Conservation (phyloP, 2,329 filamentous ascomycete species). For the Diaporthe sp. region DNA sequence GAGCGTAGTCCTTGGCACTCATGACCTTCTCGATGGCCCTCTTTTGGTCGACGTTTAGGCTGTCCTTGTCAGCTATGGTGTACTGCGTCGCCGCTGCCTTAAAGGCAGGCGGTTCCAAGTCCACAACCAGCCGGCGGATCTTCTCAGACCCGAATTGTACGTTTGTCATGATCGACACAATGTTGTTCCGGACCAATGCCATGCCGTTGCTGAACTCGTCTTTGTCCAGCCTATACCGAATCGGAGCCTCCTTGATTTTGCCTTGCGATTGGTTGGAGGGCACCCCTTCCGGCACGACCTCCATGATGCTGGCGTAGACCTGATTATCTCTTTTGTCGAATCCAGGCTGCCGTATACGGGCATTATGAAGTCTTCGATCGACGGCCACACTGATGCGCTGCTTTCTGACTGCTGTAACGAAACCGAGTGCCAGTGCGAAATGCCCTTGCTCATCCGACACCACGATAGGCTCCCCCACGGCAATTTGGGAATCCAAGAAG, state of each 20-base stretch:
- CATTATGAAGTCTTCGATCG: conserved; percentile 89
- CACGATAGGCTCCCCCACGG: conserved; percentile 91
- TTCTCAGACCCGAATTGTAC: conserved; percentile 78
- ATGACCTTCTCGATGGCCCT: conserved; percentile 94
- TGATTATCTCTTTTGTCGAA: conserved; percentile 87
- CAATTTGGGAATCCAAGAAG: conserved; percentile 91
- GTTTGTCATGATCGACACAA: conserved; percentile 92
- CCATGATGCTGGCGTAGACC: conserved; percentile 92
- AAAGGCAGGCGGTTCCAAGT: conserved; percentile 81
- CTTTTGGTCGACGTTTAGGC: conserved; percentile 89
- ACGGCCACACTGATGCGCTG: conserved; percentile 88
- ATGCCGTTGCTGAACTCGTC: conserved; percentile 99
- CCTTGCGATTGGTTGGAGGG: conserved; percentile 64
- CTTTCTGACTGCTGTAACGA: conserved; percentile 82
- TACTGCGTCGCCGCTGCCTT: conserved; percentile 75
- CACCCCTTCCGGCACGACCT: conserved; percentile 74
- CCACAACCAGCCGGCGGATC: conserved; percentile 84
- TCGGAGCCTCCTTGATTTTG: conserved; percentile 66
- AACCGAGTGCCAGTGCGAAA: conserved; percentile 94
- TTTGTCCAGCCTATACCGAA: conserved; percentile 90
- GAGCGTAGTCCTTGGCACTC: conserved; percentile 92
- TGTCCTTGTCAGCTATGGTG: conserved; percentile 71
- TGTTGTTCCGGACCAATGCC: conserved; percentile 93
- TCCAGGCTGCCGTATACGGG: conserved; percentile 79
- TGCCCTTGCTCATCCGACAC: conserved; percentile 95